Conservation (phyloP, 2,329 filamentous ascomycete genomes). For the Trichoderma breve region DNA sequence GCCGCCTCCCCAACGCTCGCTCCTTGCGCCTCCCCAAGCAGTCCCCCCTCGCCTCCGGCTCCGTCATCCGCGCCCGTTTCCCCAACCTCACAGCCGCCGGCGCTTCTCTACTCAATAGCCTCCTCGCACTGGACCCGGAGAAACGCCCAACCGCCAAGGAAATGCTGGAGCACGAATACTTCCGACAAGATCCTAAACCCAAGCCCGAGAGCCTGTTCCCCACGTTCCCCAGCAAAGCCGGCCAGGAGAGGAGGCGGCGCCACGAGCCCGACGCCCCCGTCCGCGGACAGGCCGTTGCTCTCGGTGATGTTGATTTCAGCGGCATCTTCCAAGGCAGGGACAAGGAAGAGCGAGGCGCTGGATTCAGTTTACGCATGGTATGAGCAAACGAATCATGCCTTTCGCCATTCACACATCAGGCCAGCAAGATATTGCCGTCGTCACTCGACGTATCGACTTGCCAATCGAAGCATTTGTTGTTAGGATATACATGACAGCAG, state of each 20-base stretch:
- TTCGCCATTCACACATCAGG: neutral
- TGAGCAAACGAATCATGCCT: slow-evolving; percentile 23
- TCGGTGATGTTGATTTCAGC: slow-evolving; percentile 62
- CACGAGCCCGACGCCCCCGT: slow-evolving; percentile 78
- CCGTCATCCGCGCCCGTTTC: slow-evolving; percentile 72
- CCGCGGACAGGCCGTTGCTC: slow-evolving; percentile 63
- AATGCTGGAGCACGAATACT: slow-evolving; percentile 79
- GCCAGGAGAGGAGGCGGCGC: slow-evolving; percentile 76
- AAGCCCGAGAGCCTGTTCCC: slow-evolving; percentile 93
- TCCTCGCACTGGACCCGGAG: slow-evolving; percentile 74
- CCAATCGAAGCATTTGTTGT: neutral
- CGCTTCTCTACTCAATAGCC: slow-evolving; percentile 61
- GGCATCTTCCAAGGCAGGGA: slow-evolving; percentile 68
- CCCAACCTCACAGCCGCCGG: slow-evolving; percentile 77
- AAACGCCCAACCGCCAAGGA: slow-evolving; percentile 68
- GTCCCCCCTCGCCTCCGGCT: slow-evolving; percentile 39
- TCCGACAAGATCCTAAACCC: slow-evolving; percentile 82
- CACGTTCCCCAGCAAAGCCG: slow-evolving; percentile 93
- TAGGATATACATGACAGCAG: neutral
- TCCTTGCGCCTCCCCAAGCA: slow-evolving; percentile 65
- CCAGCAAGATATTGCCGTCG: neutral
- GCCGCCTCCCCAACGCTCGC: slow-evolving; percentile 81
- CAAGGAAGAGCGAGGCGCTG: slow-evolving; percentile 62
- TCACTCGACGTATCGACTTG: neutral
- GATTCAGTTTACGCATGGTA: slow-evolving; percentile 64